phyloP scores from a whole-genome alignment of 176 grass and related monocot species.

The Avena eriantha region DNA sequence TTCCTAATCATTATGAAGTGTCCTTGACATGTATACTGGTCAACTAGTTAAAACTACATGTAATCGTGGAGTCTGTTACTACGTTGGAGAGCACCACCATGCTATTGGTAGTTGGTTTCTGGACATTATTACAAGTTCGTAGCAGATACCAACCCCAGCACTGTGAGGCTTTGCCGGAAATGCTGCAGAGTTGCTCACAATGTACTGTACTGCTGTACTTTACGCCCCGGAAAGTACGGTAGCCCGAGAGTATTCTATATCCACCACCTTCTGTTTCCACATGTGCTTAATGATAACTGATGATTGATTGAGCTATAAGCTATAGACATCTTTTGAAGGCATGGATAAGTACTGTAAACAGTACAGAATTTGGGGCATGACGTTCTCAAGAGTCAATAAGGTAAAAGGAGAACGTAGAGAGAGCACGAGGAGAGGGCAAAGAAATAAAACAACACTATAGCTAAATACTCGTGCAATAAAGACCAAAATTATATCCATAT shows the following conservation, averaged over 20 bases:
- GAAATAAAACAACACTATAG: too few species aligned
- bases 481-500: too few species aligned
- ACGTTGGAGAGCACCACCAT: too few species aligned
- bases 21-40: too few species aligned
- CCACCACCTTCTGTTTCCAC: not conserved
- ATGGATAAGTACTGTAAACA: not conserved
- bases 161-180: conserved; percentile 33
- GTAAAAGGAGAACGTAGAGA: too few species aligned
- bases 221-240: not conserved
- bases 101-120: not conserved
- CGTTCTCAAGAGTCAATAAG: too few species aligned
- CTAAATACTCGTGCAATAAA: too few species aligned
- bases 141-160: conserved; percentile 34
- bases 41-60: too few species aligned
- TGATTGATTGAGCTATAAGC: conserved; percentile 25
- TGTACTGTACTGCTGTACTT: not conserved
- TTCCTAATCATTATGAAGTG: not conserved
- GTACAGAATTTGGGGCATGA: too few species aligned
- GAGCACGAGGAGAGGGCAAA: too few species aligned
- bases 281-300: conserved; percentile 18
- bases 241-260: not conserved
- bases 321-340: not conserved
- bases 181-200: conserved; percentile 47
- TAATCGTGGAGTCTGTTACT: too few species aligned
- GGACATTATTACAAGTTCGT: not conserved